Conservation (phyloP, 2,329 filamentous ascomycete genomes). For the Fusarium palustre region DNA sequence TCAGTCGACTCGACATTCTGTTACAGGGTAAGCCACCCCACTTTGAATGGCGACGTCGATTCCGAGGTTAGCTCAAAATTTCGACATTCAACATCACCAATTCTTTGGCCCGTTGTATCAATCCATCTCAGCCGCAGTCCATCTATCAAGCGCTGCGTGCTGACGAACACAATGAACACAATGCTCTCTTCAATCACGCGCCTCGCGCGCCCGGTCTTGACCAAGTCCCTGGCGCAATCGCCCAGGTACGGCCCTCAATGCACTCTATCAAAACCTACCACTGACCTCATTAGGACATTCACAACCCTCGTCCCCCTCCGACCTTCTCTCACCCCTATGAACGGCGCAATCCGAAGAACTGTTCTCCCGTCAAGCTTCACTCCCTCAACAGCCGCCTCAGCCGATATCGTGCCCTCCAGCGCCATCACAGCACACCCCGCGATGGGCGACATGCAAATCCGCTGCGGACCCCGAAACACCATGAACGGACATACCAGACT, state of each 20-base stretch:
- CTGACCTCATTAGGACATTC: slow-evolving; percentile 55
- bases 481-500: slow-evolving; percentile 67
- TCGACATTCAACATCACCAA: slow-evolving; percentile 43
- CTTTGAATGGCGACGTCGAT: slow-evolving; percentile 33
- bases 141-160: slow-evolving; percentile 11
- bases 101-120: slow-evolving; percentile 25
- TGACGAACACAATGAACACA: slow-evolving; percentile 38
- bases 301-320: slow-evolving; percentile 64
- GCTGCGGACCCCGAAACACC: slow-evolving; percentile 69
- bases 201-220: slow-evolving; percentile 48
- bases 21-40: slow-evolving; percentile 39
- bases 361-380: slow-evolving; percentile 49
- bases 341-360: slow-evolving; percentile 49
- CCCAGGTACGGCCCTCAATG: slow-evolving; percentile 40
- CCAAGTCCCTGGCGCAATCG: slow-evolving; percentile 41
- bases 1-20: not conserved
- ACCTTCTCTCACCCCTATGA: slow-evolving; percentile 56
- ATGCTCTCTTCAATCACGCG: slow-evolving; percentile 49
- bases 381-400: slow-evolving; percentile 45
- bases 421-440: slow-evolving; percentile 66
- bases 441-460: slow-evolving; percentile 63
- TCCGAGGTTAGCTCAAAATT: slow-evolving; percentile 45
- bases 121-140: slow-evolving; percentile 32
- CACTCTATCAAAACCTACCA: slow-evolving; percentile 1
- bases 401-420: slow-evolving; percentile 60